Evolutionary conservation across 805 yeast species (phyloP).

Genomic region (Lachancea sp.): DNA sequence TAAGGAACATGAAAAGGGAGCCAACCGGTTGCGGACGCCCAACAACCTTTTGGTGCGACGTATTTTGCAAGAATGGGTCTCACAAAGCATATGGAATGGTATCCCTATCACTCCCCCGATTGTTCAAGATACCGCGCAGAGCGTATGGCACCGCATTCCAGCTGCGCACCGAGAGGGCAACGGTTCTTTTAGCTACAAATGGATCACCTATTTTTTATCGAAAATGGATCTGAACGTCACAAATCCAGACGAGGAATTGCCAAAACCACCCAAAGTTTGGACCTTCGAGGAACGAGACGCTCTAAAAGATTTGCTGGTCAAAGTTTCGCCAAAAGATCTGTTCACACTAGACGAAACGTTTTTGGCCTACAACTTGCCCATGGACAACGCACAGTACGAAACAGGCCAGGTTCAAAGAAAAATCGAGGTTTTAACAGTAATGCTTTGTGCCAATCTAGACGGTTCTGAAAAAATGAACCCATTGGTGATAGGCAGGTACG

Average conservation of each 20-base stretch:
- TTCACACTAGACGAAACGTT: constrained; percentile 58
- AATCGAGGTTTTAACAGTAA: constrained; percentile 44
- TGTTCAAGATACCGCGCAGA: constrained; percentile 54
- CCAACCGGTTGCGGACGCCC: constrained; percentile 45
- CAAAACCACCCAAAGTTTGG: constrained; percentile 51
- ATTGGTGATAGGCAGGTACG: constrained; percentile 52
- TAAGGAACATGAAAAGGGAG: constrained; percentile 42
- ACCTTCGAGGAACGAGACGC: constrained; percentile 49
- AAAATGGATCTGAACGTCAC: constrained; percentile 47
- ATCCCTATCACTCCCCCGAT: constrained; percentile 60
- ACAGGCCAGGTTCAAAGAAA: constrained; percentile 32
- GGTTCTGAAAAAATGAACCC: constrained; percentile 61
- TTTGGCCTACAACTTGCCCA: constrained; percentile 51
- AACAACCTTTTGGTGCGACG: constrained; percentile 47
- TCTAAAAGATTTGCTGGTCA: constrained; percentile 40
- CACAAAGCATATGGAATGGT: constrained; percentile 60
- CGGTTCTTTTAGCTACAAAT: constrained; percentile 58
- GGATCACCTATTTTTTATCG: constrained; percentile 44
- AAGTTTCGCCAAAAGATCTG: constrained; percentile 45
- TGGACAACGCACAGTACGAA: constrained; percentile 49
- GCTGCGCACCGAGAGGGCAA: constrained; percentile 50
- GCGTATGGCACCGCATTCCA: constrained; percentile 58
- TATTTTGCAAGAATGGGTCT: constrained; percentile 64
- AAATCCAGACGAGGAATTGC: constrained; percentile 40
- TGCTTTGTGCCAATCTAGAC: constrained; percentile 57